These are phyloP conservation scores for Botrytis medusae DNA, from an alignment of 2,329 filamentous ascomycete genomes.

Conservation along the genomic window DNA sequence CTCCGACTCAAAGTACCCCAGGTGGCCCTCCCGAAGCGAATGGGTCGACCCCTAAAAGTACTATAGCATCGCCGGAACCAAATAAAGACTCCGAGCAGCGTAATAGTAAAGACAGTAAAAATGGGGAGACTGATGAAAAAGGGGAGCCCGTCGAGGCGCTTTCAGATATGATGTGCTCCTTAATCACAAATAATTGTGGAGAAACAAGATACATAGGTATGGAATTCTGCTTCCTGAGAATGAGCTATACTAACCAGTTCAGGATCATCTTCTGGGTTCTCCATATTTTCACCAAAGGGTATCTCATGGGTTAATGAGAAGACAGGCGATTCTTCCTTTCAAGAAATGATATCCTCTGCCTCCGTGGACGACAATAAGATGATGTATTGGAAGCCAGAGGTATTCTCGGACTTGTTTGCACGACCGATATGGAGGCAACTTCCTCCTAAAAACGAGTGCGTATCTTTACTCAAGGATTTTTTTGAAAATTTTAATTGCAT, in stretches of 20 bases:
- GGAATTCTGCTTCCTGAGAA: constrained; percentile 31
- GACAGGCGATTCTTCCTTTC: constrained; percentile 93
- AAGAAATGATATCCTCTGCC: constrained; percentile 90
- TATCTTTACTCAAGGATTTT: constrained; percentile 87
- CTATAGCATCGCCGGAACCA: constrained; percentile 50
- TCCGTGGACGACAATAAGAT: constrained; percentile 92
- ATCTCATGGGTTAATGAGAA: constrained; percentile 99
- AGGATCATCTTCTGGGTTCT: constrained; percentile 97
- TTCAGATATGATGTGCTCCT: constrained; percentile 98
- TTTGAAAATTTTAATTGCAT: constrained; percentile 99
- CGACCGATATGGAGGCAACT: constrained; percentile 80
- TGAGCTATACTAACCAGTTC: constrained; percentile 21
- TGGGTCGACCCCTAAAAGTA: constrained; percentile 45
- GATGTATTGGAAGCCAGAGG: constrained; percentile 97
- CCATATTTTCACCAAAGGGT: constrained; percentile 96
- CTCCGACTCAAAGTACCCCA: constrained; percentile 47
- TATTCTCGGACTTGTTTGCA: constrained; percentile 89
- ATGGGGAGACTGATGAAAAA: constrained; percentile 46
- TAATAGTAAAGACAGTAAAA: constrained; percentile 32
- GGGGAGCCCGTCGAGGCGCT: constrained; percentile 79
- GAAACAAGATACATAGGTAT: constrained; percentile 94
- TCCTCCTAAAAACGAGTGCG: constrained; percentile 81
- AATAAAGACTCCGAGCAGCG: constrained; percentile 32
- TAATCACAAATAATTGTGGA: constrained; percentile 91
- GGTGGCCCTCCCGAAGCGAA: constrained; percentile 40